Evolutionary conservation across 257 asterid genomes (phyloP), one percentile per base, ranked within the genome.

Genomic region (Phtheirospermum japonicum): DNA sequence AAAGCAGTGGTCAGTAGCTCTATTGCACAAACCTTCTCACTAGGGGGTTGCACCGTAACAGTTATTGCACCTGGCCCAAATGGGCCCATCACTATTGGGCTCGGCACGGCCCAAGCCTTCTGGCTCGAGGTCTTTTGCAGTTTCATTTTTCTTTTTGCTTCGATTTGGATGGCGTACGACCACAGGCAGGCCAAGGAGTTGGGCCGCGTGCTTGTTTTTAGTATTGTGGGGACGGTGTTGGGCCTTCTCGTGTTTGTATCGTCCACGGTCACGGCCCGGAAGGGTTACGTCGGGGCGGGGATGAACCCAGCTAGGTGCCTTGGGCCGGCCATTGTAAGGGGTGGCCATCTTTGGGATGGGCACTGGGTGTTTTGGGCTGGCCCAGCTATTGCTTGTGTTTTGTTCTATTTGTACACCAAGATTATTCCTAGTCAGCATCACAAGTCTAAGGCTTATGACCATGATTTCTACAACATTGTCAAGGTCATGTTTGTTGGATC

Each of bases 361-460:
- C 95, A 88, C 39, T 85, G 96, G 96, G 75, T 88, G 8, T 85
- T 85, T 45, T 88, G 95, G 96, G 83, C 51, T 3, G 96, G 93
- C 16, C 96, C 96, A 0, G 74, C 66, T 0, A 62, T 80, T 6
- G 84, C 95, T 23, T 81, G 93, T 19, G 32, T 79, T 9, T 82
- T 59, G 4, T 88, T 88, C 34, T 88, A 88, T 59, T 46, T 88
- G 30, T 88, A 88, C 60, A 76, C 83, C 0, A 71, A 82, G 75
- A 76, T 86, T 32, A 89, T 89, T n/a, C 93, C 96, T 3, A 34
- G 69, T 8, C 74, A 82, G 17, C 96, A 86, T 58, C 85, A 80
- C 36, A 74, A 71, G 42, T 43, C 78, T 1, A 84, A 82, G 61
- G 81, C 80, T 2, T 82, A 76, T 60, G 86, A 80, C 43, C 87